Base-by-base conservation (phyloP, 768 basidiomycete genomes). In the Hypholoma sublateritium region DNA sequence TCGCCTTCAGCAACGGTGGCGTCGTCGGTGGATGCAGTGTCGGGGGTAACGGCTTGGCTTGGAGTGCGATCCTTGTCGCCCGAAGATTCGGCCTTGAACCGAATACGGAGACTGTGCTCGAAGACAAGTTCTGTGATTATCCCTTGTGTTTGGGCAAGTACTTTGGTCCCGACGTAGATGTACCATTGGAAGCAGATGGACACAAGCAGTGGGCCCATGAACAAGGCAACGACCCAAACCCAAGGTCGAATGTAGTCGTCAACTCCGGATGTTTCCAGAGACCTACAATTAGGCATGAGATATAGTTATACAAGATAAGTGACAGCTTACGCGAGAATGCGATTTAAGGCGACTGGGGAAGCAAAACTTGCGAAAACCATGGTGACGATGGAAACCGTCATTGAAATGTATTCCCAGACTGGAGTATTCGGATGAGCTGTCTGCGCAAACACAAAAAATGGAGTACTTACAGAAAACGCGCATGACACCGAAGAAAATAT, bases 221-320 rank as follows among this genome's bases (percentile, higher is more conserved):
- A 80, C 5, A 86, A 70, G 62, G 72, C 72, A 0, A 71, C 25
- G 25, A 90, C 78, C 88, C 89, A 91, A 9, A 90, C 79, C 83
- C 88, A 89, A 0, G 89, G 88, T 12, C 56, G 59, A 35, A 80
- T 77, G 28, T 85, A 68, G 12, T 70, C 63, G 0, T 84, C 75
- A 17, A 68, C 73, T 55, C 82, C 83, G 9, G 72, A 70, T 5
- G 68, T 75, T 68, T 89, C 87, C 19, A 91, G 69, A 59, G 87
- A 85, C 37, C 81, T 86, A 56, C 22, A 9, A 22, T 17, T 32
- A 34, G 17, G 24, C 39, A 24, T 22, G 14, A 47, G 52, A 44
- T 32, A 24, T 25, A 22, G 5, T 2, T 42, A 8, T 9, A 25
- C 13, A 39, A 22, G 39, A 53, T n/a, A 16, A 53, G 16, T 14